These are phyloP conservation scores for Nitzschia sp. DNA, from an alignment of 108 stramenopile genomes.

Conservation along the genomic window DNA sequence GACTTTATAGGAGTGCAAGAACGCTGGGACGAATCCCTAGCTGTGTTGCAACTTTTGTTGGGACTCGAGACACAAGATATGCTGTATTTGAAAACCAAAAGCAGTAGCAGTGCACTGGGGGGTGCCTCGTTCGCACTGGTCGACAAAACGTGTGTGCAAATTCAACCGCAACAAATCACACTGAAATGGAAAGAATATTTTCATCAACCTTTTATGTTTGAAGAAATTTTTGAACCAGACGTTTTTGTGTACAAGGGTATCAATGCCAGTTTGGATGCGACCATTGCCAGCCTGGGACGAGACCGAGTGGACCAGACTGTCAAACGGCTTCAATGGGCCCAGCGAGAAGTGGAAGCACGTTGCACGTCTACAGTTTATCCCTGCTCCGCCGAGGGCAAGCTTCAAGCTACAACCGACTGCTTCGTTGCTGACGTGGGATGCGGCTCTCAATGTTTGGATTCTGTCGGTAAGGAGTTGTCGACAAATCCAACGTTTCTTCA, in stretches of 20 bases:
- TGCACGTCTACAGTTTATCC: conserved; percentile 16
- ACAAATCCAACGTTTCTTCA: background rate
- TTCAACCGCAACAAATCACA: conserved; percentile 10
- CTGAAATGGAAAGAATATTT: conserved; percentile 31
- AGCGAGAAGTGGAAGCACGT: conserved; percentile 4
- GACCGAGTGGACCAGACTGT: conserved; percentile 24
- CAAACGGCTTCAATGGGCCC: conserved; percentile 17
- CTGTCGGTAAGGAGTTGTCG: conserved; percentile 18
- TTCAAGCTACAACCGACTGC: conserved; percentile 34
- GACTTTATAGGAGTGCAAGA: conserved; percentile 47
- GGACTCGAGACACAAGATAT: conserved; percentile 40
- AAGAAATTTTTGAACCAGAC: conserved; percentile 31
- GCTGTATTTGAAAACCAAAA: conserved; percentile 33
- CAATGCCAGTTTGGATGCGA: conserved; percentile 31
- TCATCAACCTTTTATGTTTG: conserved; percentile 13
- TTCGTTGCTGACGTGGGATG: conserved; percentile 42
- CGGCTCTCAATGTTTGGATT: conserved; percentile 48
- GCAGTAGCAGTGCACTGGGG: background rate
- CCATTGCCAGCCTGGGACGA: conserved; percentile 36
- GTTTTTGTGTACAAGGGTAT: conserved; percentile 33
- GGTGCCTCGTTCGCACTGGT: background rate
- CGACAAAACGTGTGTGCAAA: background rate
- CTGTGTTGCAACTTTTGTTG: conserved; percentile 43
- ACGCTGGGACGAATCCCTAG: conserved; percentile 53
- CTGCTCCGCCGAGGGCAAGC: conserved; percentile 32